Percentiles rank a stretch among this genome's conserved stretches.
Conservation (phyloP, 495 filamentous ascomycete genomes). For the Neurospora intermedia region DNA sequence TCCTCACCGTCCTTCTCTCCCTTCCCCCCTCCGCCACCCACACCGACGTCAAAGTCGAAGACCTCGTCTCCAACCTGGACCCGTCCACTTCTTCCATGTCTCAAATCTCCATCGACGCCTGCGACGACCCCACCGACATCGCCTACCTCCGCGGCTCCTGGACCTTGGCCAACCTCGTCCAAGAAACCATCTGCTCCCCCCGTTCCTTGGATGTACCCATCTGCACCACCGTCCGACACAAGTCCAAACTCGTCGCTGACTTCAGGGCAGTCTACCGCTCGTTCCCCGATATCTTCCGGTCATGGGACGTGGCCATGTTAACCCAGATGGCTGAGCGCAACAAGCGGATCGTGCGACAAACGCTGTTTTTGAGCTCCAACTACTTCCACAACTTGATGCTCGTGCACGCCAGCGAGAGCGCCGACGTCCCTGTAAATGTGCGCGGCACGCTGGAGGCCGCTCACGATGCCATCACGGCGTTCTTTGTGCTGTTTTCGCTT, state of each 20-base stretch:
- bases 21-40: constrained; percentile 62
- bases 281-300: constrained; percentile 52
- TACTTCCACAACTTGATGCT: constrained; percentile 70
- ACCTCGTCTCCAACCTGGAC: constrained; percentile 41
- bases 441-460: constrained; percentile 58
- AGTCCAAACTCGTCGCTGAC: constrained; percentile 47
- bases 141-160: constrained; percentile 60
- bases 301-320: constrained; percentile 45
- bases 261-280: constrained; percentile 52
- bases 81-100: neutral
- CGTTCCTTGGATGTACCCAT: constrained; percentile 56
- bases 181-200: constrained; percentile 55
- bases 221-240: constrained; percentile 45
- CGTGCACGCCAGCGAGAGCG: constrained; percentile 49
- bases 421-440: constrained; percentile 50
- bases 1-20: constrained; percentile 63
- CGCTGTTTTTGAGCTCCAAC: constrained; percentile 56
- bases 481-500: constrained; percentile 54
- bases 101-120: constrained; percentile 23
- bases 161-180: constrained; percentile 61
- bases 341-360: constrained; percentile 53
- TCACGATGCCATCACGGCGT: constrained; percentile 48
- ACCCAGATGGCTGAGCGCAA: constrained; percentile 37
- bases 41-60: constrained; percentile 58
- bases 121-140: constrained; percentile 46